Percentiles rank a stretch among this genome's conserved stretches.
Conservation (phyloP, 371 early-diverging fungal species). For the Lichtheimia ramosa region DNA sequence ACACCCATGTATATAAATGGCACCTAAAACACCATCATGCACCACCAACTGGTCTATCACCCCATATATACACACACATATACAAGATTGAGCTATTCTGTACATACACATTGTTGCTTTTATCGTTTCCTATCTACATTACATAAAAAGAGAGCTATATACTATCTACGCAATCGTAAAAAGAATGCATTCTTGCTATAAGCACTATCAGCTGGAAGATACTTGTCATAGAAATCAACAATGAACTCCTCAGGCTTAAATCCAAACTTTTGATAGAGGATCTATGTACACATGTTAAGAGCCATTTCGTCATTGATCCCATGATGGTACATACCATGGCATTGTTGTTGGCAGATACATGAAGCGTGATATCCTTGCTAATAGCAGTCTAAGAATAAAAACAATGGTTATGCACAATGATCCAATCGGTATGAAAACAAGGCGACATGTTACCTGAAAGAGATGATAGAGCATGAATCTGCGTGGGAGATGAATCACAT, state of each 20-base stretch:
- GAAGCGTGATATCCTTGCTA: conserved; percentile 86
- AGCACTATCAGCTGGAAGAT: conserved; percentile 74
- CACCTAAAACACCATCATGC: too few relatives aligned
- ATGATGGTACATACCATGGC: conserved; percentile 73
- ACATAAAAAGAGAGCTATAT: too few relatives aligned
- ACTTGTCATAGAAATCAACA: conserved; percentile 90
- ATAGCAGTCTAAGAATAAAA: conserved; percentile 43
- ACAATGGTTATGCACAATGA: background rate
- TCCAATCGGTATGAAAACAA: background rate
- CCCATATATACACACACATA: too few relatives aligned
- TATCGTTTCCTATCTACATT: too few relatives aligned
- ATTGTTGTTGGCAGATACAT: conserved; percentile 91
- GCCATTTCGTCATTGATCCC: background rate
- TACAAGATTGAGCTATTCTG: too few relatives aligned
- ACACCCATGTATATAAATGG: too few relatives aligned
- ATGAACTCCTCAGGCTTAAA: conserved; percentile 94
- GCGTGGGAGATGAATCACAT: background rate
- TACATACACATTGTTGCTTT: too few relatives aligned
- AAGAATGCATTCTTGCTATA: conserved; percentile 91
- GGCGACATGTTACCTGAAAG: conserved; percentile 60
- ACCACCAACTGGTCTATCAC: too few relatives aligned
- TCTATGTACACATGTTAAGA: conserved; percentile 33
- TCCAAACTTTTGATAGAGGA: conserved; percentile 92
- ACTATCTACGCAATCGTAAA: conserved; percentile 67
- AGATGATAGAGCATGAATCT: conserved; percentile 86